phyloP scores from a whole-genome alignment of 176 grass and related monocot species.

The Stipa capillata region DNA sequence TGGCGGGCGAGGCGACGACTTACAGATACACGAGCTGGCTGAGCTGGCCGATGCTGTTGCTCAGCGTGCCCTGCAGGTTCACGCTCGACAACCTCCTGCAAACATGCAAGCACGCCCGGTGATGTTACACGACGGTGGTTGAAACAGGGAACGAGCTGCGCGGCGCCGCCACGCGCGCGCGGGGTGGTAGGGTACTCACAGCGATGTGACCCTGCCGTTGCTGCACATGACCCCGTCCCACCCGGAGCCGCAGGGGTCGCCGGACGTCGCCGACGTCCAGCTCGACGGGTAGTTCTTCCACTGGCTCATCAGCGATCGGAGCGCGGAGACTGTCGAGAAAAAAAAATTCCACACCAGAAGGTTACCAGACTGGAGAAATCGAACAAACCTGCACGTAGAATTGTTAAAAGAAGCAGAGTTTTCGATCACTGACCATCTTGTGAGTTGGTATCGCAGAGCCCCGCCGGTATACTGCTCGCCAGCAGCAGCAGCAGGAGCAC shows the following conservation, averaged over 20 bases:
- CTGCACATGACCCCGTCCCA: slow-evolving; percentile 46
- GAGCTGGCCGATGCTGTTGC: too few relatives aligned
- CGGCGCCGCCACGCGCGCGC: too few relatives aligned
- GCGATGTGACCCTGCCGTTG: slow-evolving; percentile 15
- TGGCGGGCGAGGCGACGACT: not conserved
- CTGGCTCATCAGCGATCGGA: slow-evolving; percentile 1
- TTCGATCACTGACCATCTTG: slow-evolving; percentile 33
- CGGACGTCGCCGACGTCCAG: slow-evolving; percentile 21
- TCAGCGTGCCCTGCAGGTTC: too few relatives aligned
- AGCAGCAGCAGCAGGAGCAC: not conserved
- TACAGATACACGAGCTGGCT: not conserved
- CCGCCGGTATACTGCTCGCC: not conserved
- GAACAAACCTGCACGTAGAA: too few relatives aligned
- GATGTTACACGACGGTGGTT: too few relatives aligned
- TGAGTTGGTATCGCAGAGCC: slow-evolving; percentile 6
- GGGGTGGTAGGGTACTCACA: too few relatives aligned
- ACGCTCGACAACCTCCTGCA: too few relatives aligned
- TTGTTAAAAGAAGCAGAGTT: not conserved
- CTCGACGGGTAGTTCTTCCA: slow-evolving; percentile 28
- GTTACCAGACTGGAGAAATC: not conserved
- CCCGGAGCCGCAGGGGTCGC: slow-evolving; percentile 30
- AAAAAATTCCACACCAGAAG: too few relatives aligned
- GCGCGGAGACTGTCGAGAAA: not conserved
- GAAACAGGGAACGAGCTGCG: not conserved
- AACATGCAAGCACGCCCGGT: too few relatives aligned